phyloP scores from a whole-genome alignment of 306 rosid species.

The Vicia sativa region DNA sequence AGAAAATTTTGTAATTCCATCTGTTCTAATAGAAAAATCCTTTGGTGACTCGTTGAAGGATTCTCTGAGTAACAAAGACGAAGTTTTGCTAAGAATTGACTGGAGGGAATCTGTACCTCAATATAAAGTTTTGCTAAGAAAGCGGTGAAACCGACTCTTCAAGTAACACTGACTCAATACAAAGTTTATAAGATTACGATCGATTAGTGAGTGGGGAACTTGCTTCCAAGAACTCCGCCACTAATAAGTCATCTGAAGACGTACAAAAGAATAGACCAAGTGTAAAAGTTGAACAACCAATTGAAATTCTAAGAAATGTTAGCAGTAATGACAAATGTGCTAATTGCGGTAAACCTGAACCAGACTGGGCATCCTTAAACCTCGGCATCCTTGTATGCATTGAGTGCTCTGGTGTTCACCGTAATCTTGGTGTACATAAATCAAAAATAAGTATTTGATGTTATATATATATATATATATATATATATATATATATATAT shows the following conservation, averaged over 20 bases:
- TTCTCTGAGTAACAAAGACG: constrained; percentile 50
- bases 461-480: neutral
- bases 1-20: constrained; percentile 72
- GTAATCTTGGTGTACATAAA: constrained; percentile 86
- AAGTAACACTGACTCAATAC: constrained; percentile 26
- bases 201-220: constrained; percentile 37
- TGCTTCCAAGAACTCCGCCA: constrained; percentile 29
- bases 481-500: no score
- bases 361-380: constrained; percentile 93
- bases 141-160: constrained; percentile 29
- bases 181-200: constrained; percentile 42
- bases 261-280: constrained; percentile 34
- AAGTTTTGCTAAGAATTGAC: constrained; percentile 67
- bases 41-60: constrained; percentile 73
- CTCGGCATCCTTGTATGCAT: constrained; percentile 82
- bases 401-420: constrained; percentile 86
- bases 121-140: no score
- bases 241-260: constrained; percentile 41
- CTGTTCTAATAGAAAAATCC: constrained; percentile 70
- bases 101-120: constrained; percentile 94
- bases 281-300: constrained; percentile 58
- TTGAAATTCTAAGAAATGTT: constrained; percentile 70
- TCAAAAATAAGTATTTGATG: constrained; percentile 65
- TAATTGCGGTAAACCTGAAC: constrained; percentile 83
- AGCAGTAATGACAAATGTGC: constrained; percentile 85